Percentiles rank a stretch among this genome's conserved stretches.
Conservation (phyloP, 192 early-diverging fungal genomes). For the Linnemannia elongata region DNA sequence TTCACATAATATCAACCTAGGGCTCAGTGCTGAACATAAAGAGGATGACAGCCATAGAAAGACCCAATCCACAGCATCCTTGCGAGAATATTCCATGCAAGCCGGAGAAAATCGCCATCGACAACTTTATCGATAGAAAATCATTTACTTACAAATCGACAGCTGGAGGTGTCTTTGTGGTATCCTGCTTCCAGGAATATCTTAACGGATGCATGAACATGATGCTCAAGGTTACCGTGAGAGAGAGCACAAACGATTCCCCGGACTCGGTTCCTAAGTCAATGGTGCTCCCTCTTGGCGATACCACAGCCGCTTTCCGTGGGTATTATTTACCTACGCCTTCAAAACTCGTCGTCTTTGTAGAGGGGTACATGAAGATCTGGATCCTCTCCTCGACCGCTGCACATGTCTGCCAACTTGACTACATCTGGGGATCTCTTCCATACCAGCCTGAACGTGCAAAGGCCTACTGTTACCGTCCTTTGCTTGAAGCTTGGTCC, state of each 20-base stretch:
- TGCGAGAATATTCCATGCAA: not conserved
- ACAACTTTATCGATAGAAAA: not conserved
- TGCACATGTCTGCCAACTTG: not conserved
- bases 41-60: not conserved
- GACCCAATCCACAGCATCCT: not conserved
- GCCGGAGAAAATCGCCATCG: not conserved
- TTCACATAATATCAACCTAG: not conserved
- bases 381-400: constrained; percentile 3
- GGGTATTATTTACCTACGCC: not conserved
- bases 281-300: not conserved
- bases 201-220: not conserved
- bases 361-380: not conserved
- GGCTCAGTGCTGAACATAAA: not conserved
- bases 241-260: not conserved
- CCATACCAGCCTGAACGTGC: not conserved
- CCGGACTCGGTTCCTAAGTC: not conserved
- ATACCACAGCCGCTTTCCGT: not conserved
- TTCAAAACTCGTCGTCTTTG: constrained; percentile 11
- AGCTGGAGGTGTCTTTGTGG: not conserved
- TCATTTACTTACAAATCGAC: not conserved
- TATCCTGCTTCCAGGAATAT: not conserved
- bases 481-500: not conserved
- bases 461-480: not conserved
- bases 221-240: not conserved
- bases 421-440: not conserved